These are phyloP conservation scores for Davidsoniella virescens DNA, from an alignment of 2,329 filamentous ascomycete genomes.

Conservation along the genomic window DNA sequence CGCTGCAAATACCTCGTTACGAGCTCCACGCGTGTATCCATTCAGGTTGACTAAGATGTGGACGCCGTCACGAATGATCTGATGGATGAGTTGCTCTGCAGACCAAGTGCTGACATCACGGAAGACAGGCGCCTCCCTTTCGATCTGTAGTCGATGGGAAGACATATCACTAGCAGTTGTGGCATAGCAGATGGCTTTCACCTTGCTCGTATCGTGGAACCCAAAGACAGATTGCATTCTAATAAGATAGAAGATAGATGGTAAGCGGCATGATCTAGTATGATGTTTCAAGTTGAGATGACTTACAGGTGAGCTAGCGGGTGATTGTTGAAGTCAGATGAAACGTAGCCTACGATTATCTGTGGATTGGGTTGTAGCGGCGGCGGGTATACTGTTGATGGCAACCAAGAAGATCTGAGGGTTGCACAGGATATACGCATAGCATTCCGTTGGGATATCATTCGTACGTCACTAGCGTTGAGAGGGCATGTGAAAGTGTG, in stretches of 20 bases:
- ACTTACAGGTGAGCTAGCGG: slow-evolving; percentile 72
- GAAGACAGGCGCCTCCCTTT: slow-evolving; percentile 81
- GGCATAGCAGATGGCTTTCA: slow-evolving; percentile 85
- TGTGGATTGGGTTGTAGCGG: slow-evolving; percentile 66
- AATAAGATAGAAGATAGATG: background rate
- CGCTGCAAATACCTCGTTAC: slow-evolving; percentile 93
- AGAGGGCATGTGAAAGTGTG: slow-evolving; percentile 95
- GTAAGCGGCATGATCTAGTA: background rate
- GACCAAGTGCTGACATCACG: slow-evolving; percentile 77
- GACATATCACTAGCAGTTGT: slow-evolving; percentile 86
- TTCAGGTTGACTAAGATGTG: slow-evolving; percentile 97
- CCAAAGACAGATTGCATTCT: slow-evolving; percentile 98
- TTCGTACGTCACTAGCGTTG: slow-evolving; percentile 76
- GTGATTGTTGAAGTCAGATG: slow-evolving; percentile 98
- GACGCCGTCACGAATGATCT: slow-evolving; percentile 75
- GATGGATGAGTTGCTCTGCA: slow-evolving; percentile 65
- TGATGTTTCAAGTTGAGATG: background rate
- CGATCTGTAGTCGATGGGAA: slow-evolving; percentile 78
- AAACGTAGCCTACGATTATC: slow-evolving; percentile 89
- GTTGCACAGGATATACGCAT: slow-evolving; percentile 85
- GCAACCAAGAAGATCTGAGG: slow-evolving; percentile 72
- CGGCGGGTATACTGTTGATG: slow-evolving; percentile 64
- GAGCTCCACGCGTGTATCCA: slow-evolving; percentile 89
- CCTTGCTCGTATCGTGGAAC: slow-evolving; percentile 56
- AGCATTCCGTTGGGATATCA: slow-evolving; percentile 90